Evolutionary conservation across 73 alveolate species (phyloP).

Genomic region (Tetrahymena malaccensis): DNA sequence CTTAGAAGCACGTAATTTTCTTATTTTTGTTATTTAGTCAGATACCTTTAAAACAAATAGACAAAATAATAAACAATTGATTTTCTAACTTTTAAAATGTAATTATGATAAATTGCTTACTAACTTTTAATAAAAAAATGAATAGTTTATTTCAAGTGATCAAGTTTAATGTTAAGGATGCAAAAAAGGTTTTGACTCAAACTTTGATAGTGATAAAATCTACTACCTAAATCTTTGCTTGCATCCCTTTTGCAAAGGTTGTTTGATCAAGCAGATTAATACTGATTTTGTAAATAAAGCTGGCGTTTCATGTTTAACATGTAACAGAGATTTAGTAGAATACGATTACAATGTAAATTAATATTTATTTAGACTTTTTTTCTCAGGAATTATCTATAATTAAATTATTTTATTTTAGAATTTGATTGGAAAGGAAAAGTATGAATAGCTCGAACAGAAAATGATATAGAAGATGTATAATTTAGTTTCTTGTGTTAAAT

Average conservation of each 20-base stretch:
- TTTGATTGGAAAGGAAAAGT: conserved; percentile 14
- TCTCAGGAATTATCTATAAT: no score
- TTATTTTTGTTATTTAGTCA: background rate
- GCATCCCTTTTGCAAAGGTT: conserved; percentile 27
- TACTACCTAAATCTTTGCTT: conserved; percentile 5
- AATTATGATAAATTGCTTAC: no score
- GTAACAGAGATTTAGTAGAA: background rate
- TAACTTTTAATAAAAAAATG: no score
- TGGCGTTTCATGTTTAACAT: conserved; percentile 18
- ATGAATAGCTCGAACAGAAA: background rate
- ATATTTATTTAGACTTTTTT: no score
- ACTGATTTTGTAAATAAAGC: background rate
- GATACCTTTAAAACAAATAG: no score
- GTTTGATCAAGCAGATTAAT: conserved; percentile 18
- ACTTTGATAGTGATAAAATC: conserved; percentile 6
- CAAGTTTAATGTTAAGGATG: background rate
- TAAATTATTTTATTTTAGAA: background rate
- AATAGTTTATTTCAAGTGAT: background rate
- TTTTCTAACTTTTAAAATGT: no score
- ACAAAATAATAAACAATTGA: no score
- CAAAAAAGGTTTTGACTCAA: background rate
- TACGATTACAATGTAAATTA: background rate
- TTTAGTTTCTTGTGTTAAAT: background rate
- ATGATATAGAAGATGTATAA: background rate
- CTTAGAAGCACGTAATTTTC: background rate